Evolutionary conservation across 2,329 filamentous ascomycete species (phyloP), one percentile per base, ranked within the genome.

Genomic region (Lachnellula willkommii): DNA sequence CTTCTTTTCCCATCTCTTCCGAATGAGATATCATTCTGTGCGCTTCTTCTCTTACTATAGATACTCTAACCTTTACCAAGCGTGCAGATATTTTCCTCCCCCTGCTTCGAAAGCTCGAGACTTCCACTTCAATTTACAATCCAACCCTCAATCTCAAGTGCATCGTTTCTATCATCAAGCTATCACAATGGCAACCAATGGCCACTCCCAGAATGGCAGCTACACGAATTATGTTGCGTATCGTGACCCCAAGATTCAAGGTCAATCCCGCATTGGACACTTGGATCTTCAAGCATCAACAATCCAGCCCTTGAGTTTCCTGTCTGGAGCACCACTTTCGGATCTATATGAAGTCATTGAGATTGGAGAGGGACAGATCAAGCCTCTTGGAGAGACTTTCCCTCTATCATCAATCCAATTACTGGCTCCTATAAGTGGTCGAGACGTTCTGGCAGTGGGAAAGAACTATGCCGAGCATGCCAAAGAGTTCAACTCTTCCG

Each of bases 381-480:
- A 72, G 5, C 60, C 71, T 4, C 58, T 66, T 5, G 70, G 69
- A 2, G 65, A 71, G 9, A 50, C 68, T 1, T 47, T 77, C 17
- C 57, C 71, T 5, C 61, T 70, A 1, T 69, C 70, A 3, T 60
- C 64, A 4, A 71, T 77, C 22, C 73, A 71, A 55, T 63, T 80
- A 1, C 70, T 80, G 0, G 70, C 79, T 2, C 75, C 77, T 0
- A 72, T 81, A 43, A 69, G 67, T 20, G 74, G 73, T 6, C 72
- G 79, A 26, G 79, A 82, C 64, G 69, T 82, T n/a, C 72, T 82
- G 2, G 74, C 77, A 47, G 77, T 83, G 2, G 78, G 79, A 28
- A 81, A 83, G 64, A 83, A 82, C 60, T 83, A 83, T 60, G 69
- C 71, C 35, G 79, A 80, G 42, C 80, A 83, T 63, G 80, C 80